Evolutionary conservation across 2,329 filamentous ascomycete species (phyloP), one percentile per base, ranked within the genome.

Genomic region (Trichoderma semiorbis): DNA sequence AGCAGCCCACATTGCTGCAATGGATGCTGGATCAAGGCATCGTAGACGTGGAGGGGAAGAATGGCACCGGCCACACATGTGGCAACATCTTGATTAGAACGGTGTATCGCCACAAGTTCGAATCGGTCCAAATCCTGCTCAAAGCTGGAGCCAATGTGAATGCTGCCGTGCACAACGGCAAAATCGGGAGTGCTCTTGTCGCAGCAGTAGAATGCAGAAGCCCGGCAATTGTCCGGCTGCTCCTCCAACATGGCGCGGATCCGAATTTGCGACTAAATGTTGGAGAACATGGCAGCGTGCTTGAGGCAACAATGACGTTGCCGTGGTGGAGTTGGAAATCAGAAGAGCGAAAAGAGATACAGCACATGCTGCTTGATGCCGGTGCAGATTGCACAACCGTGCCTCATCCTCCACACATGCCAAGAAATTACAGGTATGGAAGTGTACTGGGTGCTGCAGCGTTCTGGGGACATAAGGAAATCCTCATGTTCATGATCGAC

Each of bases 391-490:
- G 30, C 3, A 3, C 34, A 6, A 30, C 12, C 4, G 28, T 71
- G 16, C 11, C n/a, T n/a, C n/a, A n/a, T n/a, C n/a, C n/a, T n/a
- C n/a, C n/a, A n/a, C n/a, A n/a, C n/a, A n/a, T n/a, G n/a, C n/a
- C n/a, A n/a, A n/a, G n/a, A n/a, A n/a, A n/a, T n/a, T n/a, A n/a
- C n/a, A n/a, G n/a, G n/a, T n/a, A 36, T 11, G 53, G 62, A 32
- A 71, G 63, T 58, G 63, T 63, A 16, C 21, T 68, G 10, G 53
- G 62, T 18, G 69, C 69, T 14, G 69, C 53, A 39, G 69, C 69
- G 1, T 65, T 61, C 8, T 70, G 14, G 14, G 69, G 47, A 5
- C 14, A 1, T 6, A 12, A 39, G 3, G 24, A 64, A 5, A 1
- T 16, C 5, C 50, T 70, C 11, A 43, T 7, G 24, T 12, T 4